phyloP scores from a whole-genome alignment of 495 filamentous ascomycete species.

The Penicillium parvum region DNA sequence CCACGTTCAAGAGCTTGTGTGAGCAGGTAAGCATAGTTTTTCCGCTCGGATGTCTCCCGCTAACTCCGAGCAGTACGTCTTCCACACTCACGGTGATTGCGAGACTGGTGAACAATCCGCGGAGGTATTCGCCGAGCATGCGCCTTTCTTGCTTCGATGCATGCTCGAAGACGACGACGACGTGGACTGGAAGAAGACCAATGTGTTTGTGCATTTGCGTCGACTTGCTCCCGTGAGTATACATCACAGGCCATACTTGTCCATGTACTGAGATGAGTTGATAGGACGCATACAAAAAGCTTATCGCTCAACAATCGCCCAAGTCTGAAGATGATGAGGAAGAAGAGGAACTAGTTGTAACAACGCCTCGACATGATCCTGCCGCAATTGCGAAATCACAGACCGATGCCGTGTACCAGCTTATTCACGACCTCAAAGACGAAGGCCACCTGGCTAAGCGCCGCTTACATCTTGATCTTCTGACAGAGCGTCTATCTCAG shows the following conservation, averaged over 20 bases:
- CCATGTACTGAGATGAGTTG: background rate
- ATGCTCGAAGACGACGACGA: slow-evolving; percentile 57
- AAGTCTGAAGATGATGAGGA: slow-evolving; percentile 24
- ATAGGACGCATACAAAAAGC: slow-evolving; percentile 41
- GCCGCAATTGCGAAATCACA: slow-evolving; percentile 32
- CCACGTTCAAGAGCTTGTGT: slow-evolving; percentile 38
- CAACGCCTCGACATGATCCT: slow-evolving; percentile 25
- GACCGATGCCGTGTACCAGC: slow-evolving; percentile 33
- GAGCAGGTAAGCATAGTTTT: slow-evolving; percentile 36
- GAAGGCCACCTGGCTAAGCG: slow-evolving; percentile 44
- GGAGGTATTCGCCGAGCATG: slow-evolving; percentile 50
- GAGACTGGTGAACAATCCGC: slow-evolving; percentile 46
- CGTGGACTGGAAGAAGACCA: slow-evolving; percentile 51
- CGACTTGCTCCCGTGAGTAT: slow-evolving; percentile 46
- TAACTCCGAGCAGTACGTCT: slow-evolving; percentile 35
- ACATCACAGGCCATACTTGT: background rate
- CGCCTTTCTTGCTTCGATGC: slow-evolving; percentile 50
- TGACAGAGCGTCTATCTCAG: slow-evolving; percentile 19
- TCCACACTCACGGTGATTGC: slow-evolving; percentile 42
- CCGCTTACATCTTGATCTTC: slow-evolving; percentile 37
- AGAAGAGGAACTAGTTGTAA: slow-evolving; percentile 19
- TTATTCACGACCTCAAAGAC: slow-evolving; percentile 35
- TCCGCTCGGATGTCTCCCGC: background rate
- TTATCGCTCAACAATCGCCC: slow-evolving; percentile 29
- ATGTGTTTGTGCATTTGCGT: slow-evolving; percentile 49